A percentile compares a stretch with the other conserved stretches of the same genome.
Evolutionary conservation across 2,329 filamentous ascomycete species (phyloP).

Genomic region (Claviceps fusiformis): DNA sequence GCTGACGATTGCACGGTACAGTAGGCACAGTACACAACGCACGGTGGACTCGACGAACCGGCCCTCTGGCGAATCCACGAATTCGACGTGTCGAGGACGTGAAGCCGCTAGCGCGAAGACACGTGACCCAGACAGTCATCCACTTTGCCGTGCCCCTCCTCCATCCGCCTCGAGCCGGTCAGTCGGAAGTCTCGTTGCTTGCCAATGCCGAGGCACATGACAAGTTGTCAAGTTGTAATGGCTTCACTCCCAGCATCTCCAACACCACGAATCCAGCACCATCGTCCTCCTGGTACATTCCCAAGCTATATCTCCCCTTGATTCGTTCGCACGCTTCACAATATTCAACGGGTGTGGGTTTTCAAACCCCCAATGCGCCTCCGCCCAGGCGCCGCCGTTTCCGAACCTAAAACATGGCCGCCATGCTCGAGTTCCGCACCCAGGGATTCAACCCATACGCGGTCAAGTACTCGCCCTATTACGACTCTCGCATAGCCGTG

Average conservation of each 20-base stretch:
- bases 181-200: background rate
- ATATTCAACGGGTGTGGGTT: background rate
- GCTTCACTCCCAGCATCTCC: slow-evolving; percentile 1
- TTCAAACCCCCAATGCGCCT: slow-evolving; percentile 10
- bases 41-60: background rate
- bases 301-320: background rate
- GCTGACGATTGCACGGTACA: background rate
- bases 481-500: slow-evolving; percentile 86
- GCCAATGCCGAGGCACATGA: slow-evolving; percentile 7
- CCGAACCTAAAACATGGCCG: slow-evolving; percentile 23
- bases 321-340: background rate
- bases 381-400: slow-evolving; percentile 3
- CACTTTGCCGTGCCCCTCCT: background rate
- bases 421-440: slow-evolving; percentile 90
- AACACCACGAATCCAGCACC: background rate
- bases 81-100: background rate
- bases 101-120: slow-evolving; percentile 1
- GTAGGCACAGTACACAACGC: background rate
- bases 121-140: slow-evolving; percentile 1
- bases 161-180: background rate
- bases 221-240: slow-evolving; percentile 10
- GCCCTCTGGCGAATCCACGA: background rate
- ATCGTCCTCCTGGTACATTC: too few species aligned
- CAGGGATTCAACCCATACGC: slow-evolving; percentile 91
- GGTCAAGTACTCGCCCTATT: slow-evolving; percentile 97